Evolutionary conservation across 140 eudicot species (phyloP), one percentile per base, ranked within the genome.

Genomic region (Erigeron philadelphicus): DNA sequence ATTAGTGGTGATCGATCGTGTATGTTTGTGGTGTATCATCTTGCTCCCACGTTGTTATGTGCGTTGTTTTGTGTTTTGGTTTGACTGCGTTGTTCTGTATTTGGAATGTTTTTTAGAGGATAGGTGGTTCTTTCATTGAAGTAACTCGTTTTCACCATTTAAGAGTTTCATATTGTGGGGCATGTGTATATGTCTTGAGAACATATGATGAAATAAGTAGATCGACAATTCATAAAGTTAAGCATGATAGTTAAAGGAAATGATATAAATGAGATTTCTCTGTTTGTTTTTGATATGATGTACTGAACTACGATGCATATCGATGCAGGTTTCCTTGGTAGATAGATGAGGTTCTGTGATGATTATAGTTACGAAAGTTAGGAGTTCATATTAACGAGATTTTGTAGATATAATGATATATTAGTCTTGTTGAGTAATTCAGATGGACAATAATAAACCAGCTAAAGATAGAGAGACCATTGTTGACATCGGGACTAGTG

Each of bases 401-500:
- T 31, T 66, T 67, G 48, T 46, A 59, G n/a, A 47, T 5, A 61
- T 61, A 68, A 48, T 68, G n/a, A 47, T 5, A 61, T 61, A 75
- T 60, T 68, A 64, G 67, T 11, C 42, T 48, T 60, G 17, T 9
- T 31, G 49, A 66, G 61, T 53, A 61, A 75, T 60, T 81, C 76
- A 64, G 25, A 87, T 87, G 95, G 89, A 79, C 48, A 49, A 68
- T 43, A 72, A 71, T 21, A 73, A 73, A 55, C 61, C 67, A 6
- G 68, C 42, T 23, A 82, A 75, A 56, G 81, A 77, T 25, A 64
- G 68, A 53, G 95, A 79, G 35, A 48, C 72, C 43, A 18, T 74
- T 18, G 71, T 82, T 5, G 85, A 80, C 70, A 78, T 87, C 35
- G 88, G 78, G 72, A 82, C 75, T 72, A 85, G 90, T 72, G 86